Conservation (phyloP, 176 grass and related monocot species). For the Paspalum notatum region DNA sequence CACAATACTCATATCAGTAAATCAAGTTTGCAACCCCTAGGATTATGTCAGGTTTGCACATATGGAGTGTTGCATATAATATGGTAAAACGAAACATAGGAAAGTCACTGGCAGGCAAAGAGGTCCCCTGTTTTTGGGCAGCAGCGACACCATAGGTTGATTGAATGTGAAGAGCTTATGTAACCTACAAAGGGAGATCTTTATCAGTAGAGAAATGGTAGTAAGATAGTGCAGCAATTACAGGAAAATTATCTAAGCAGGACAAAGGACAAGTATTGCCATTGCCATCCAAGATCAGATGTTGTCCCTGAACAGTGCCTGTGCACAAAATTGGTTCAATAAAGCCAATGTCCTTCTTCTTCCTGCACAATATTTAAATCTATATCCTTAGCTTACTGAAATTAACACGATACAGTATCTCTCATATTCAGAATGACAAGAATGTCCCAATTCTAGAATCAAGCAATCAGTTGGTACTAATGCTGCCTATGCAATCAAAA, state of each 20-base stretch:
- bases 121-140: slow-evolving; percentile 62
- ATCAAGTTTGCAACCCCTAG: slow-evolving; percentile 78
- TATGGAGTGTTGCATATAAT: not conserved
- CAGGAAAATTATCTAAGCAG: not conserved
- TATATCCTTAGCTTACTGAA: not conserved
- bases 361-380: slow-evolving; percentile 51
- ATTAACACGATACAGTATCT: not conserved
- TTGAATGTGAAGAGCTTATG: slow-evolving; percentile 71
- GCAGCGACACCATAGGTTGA: slow-evolving; percentile 69
- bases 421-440: not conserved
- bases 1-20: slow-evolving; percentile 88
- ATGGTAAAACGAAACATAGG: slow-evolving; percentile 15
- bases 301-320: slow-evolving; percentile 80
- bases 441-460: slow-evolving; percentile 3
- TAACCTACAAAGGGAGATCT: slow-evolving; percentile 63
- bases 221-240: not conserved
- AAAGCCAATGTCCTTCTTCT: slow-evolving; percentile 68
- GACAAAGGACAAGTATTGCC: slow-evolving; percentile 48
- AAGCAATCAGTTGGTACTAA: not conserved
- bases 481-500: not conserved
- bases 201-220: not conserved
- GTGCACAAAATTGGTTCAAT: slow-evolving; percentile 54
- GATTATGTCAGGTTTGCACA: slow-evolving; percentile 5
- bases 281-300: slow-evolving; percentile 90
- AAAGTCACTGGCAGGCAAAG: slow-evolving; percentile 94